Percentiles rank a stretch among this genome's conserved stretches.
Evolutionary conservation across 1,139 yeast genomes (phyloP).

Genomic region (Protomyces macrosporus): DNA sequence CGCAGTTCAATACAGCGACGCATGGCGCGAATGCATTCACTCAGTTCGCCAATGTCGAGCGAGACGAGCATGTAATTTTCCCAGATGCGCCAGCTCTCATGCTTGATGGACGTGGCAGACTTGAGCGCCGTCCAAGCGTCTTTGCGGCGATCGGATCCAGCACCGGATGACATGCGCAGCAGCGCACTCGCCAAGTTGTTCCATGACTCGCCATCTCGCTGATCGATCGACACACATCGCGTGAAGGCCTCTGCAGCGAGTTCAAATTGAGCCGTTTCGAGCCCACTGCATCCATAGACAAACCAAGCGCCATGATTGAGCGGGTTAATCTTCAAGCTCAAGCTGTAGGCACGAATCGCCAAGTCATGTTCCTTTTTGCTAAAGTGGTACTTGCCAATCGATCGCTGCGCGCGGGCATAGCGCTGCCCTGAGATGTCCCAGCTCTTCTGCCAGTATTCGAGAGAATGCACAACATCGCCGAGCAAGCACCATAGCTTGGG

Average conservation of each 20-base stretch:
- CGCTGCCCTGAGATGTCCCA: constrained; percentile 67
- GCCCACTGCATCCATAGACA: constrained; percentile 84
- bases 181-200: constrained; percentile 86
- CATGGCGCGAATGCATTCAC: constrained; percentile 72
- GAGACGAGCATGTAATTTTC: constrained; percentile 83
- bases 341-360: constrained; percentile 66
- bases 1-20: constrained; percentile 55
- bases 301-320: constrained; percentile 80
- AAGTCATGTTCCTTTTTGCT: constrained; percentile 48
- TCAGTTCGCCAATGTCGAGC: constrained; percentile 75
- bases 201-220: constrained; percentile 80
- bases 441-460: constrained; percentile 71
- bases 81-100: constrained; percentile 83
- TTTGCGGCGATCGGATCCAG: constrained; percentile 14
- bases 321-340: constrained; percentile 71
- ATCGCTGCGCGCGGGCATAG: constrained; percentile 78
- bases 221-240: constrained; percentile 83
- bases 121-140: constrained; percentile 33
- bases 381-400: constrained; percentile 70
- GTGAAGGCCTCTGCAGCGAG: constrained; percentile 90
- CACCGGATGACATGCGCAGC: constrained; percentile 46
- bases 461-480: constrained; percentile 81
- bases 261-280: constrained; percentile 66
- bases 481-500: constrained; percentile 78
- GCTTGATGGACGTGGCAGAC: constrained; percentile 35